Evolutionary conservation across 106 monocot genomes (phyloP).

Genomic region (Dendrobium chrysotoxum): DNA sequence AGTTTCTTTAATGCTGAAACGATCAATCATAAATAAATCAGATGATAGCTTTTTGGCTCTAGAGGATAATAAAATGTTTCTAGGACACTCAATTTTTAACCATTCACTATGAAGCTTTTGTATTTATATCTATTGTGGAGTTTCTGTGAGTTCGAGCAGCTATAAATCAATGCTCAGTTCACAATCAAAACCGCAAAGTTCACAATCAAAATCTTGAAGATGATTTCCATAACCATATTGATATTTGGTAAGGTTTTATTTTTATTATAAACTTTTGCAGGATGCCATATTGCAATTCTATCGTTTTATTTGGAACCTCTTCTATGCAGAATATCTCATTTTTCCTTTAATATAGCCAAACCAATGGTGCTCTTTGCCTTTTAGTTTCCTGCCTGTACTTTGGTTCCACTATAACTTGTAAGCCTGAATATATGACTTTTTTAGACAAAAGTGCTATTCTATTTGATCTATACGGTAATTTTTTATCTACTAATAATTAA

Average conservation of each 20-base stretch:
- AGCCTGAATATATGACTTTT: background rate
- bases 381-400: background rate
- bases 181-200: too few species aligned
- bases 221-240: too few species aligned
- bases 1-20: background rate
- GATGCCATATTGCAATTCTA: conserved; percentile 68
- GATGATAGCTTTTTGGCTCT: background rate
- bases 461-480: background rate
- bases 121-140: background rate
- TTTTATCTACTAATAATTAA: background rate
- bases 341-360: conserved; percentile 60
- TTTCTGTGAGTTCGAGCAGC: background rate
- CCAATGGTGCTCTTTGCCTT: too few species aligned
- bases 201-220: too few species aligned
- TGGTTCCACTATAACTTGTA: background rate
- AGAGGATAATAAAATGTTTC: background rate
- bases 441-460: background rate
- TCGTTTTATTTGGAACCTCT: conserved; percentile 85
- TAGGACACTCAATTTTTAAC: background rate
- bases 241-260: background rate
- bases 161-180: too few species aligned
- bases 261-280: conserved; percentile 37
- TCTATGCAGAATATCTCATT: conserved; percentile 61
- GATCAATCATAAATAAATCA: background rate
- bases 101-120: background rate